Evolutionary conservation across 306 rosid species (phyloP).

Genomic region (Fagus sylvatica): DNA sequence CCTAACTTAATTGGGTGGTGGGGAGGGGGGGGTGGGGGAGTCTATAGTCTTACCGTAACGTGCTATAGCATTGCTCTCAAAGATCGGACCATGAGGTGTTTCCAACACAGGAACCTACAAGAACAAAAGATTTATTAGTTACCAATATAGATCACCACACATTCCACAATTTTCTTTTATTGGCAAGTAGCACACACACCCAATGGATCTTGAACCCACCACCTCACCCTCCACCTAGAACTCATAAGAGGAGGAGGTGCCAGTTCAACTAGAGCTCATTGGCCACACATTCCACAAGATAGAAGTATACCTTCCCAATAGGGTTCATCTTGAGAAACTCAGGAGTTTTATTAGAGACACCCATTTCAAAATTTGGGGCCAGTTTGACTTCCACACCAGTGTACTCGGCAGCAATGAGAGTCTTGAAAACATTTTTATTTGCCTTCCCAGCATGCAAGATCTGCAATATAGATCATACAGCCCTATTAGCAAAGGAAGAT

Average conservation of each 20-base stretch:
- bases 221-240: too few relatives aligned
- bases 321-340: conserved; percentile 69
- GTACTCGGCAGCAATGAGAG: conserved; percentile 57
- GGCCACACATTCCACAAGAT: neutral
- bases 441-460: conserved; percentile 49
- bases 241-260: neutral
- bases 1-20: neutral
- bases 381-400: conserved; percentile 51
- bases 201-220: too few relatives aligned
- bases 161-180: neutral
- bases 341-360: conserved; percentile 65
- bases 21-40: neutral
- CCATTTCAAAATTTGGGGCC: conserved; percentile 54
- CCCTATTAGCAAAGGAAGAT: neutral
- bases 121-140: neutral
- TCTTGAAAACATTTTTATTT: conserved; percentile 62
- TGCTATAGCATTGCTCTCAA: conserved; percentile 87
- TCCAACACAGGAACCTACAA: conserved; percentile 72
- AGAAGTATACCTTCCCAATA: conserved; percentile 58
- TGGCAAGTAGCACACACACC: too few relatives aligned
- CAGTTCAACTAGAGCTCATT: neutral
- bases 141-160: neutral
- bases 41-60: conserved; percentile 50
- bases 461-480: conserved; percentile 33
- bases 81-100: conserved; percentile 68